Percentiles rank a stretch among this genome's conserved stretches.
phyloP scores from a whole-genome alignment of 306 rosid genomes.

The Glycine tomentella region DNA sequence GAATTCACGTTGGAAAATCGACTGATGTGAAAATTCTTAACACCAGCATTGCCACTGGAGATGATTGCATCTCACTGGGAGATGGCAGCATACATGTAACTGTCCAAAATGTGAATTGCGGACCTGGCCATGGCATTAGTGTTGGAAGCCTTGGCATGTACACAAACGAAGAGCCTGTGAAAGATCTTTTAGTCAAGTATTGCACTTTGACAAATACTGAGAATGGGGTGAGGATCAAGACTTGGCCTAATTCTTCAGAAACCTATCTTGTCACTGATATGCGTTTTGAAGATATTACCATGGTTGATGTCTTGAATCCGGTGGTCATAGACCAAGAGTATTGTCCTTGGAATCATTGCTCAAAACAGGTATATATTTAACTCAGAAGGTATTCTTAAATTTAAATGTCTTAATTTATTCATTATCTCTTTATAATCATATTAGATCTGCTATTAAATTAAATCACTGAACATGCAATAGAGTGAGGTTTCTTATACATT shows the following conservation, averaged over 20 bases:
- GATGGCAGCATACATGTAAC: background rate
- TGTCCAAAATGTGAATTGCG: background rate
- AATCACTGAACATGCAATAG: too few species aligned
- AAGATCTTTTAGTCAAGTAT: background rate
- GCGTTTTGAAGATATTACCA: constrained; percentile 50
- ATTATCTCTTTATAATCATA: too few species aligned
- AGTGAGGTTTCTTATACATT: too few species aligned
- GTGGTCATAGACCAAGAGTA: constrained; percentile 63
- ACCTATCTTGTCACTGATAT: constrained; percentile 19
- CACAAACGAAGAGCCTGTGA: background rate
- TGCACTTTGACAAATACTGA: background rate
- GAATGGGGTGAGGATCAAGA: background rate
- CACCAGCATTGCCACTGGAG: background rate
- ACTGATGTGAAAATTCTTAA: background rate
- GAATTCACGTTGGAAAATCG: background rate
- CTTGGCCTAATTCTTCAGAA: background rate
- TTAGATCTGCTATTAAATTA: too few species aligned
- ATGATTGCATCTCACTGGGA: background rate
- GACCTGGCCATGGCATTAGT: constrained; percentile 10
- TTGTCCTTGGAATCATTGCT: constrained; percentile 61
- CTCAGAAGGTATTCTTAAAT: background rate
- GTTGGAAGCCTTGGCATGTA: background rate
- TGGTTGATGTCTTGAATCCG: constrained; percentile 54
- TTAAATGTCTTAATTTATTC: background rate
- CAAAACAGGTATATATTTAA: constrained; percentile 30